Evolutionary conservation across 2,329 filamentous ascomycete species (phyloP).

Genomic region (Aspergillus sp.): DNA sequence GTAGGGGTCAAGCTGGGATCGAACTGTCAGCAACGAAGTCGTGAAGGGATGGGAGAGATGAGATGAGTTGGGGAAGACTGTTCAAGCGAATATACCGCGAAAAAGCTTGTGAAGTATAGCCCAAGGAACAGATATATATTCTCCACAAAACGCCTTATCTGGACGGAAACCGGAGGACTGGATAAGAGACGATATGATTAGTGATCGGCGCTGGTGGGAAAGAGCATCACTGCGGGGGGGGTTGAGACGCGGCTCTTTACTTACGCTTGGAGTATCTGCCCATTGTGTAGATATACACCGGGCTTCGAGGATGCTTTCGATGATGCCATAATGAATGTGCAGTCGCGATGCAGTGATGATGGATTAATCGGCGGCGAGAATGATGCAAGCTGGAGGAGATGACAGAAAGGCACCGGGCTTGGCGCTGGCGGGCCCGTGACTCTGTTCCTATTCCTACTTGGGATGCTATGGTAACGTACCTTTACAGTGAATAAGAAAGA

Average conservation of each 20-base stretch:
- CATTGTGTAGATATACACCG: conserved; percentile 41
- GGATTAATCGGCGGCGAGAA: neutral
- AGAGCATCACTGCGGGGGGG: neutral
- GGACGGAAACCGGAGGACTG: conserved; percentile 48
- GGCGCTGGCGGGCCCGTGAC: conserved; percentile 16
- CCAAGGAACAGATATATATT: conserved; percentile 49
- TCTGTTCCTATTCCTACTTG: conserved; percentile 1
- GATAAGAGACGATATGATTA: conserved; percentile 4
- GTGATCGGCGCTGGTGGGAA: conserved; percentile 3
- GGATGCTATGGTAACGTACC: neutral
- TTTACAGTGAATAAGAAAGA: neutral
- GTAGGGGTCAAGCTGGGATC: conserved; percentile 46
- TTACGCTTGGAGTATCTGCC: conserved; percentile 39
- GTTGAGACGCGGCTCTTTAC: neutral
- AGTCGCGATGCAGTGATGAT: conserved; percentile 3
- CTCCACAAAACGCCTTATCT: conserved; percentile 42
- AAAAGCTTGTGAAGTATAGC: conserved; percentile 50
- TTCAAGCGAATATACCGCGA: conserved; percentile 40
- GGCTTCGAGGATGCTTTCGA: conserved; percentile 25
- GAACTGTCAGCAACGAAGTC: conserved; percentile 14
- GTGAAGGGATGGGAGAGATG: neutral
- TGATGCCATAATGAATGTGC: conserved; percentile 30
- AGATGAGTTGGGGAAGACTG: neutral
- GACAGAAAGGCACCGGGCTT: neutral
- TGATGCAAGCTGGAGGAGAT: neutral